phyloP scores from a whole-genome alignment of 768 basidiomycete species.

The Suillus cothurnatus region DNA sequence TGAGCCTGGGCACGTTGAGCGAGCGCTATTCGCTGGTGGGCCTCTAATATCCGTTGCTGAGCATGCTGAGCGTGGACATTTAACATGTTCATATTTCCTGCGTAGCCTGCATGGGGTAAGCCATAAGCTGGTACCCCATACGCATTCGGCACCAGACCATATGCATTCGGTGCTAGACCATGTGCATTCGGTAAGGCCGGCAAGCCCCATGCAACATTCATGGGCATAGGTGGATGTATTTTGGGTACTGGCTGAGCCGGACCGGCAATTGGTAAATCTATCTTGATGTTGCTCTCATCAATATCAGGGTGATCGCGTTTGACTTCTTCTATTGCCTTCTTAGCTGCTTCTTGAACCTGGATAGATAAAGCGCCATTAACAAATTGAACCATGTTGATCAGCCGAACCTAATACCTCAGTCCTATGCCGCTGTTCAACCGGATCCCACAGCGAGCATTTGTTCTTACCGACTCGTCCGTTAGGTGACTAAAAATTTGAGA shows the following conservation, averaged over 20 bases:
- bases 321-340: constrained; percentile 65
- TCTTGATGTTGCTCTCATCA: constrained; percentile 57
- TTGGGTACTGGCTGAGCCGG: constrained; percentile 19
- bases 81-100: neutral
- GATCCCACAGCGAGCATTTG: constrained; percentile 73
- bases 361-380: neutral
- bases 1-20: neutral
- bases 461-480: constrained; percentile 28
- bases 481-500: constrained; percentile 23
- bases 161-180: neutral
- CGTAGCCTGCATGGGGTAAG: neutral
- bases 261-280: constrained; percentile 58
- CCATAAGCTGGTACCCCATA: neutral
- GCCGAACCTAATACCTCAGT: constrained; percentile 50
- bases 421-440: constrained; percentile 62
- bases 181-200: neutral
- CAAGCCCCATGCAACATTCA: neutral
- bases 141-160: neutral
- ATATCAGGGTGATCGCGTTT: constrained; percentile 64
- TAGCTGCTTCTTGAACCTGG: constrained; percentile 70
- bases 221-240: neutral
- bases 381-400: neutral
- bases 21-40: neutral
- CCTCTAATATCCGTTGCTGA: neutral
- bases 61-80: neutral